A percentile compares a stretch with the other conserved stretches of the same genome.
Evolutionary conservation across 2,329 filamentous ascomycete genomes (phyloP).

Genomic region (Canariomyces notabilis): DNA sequence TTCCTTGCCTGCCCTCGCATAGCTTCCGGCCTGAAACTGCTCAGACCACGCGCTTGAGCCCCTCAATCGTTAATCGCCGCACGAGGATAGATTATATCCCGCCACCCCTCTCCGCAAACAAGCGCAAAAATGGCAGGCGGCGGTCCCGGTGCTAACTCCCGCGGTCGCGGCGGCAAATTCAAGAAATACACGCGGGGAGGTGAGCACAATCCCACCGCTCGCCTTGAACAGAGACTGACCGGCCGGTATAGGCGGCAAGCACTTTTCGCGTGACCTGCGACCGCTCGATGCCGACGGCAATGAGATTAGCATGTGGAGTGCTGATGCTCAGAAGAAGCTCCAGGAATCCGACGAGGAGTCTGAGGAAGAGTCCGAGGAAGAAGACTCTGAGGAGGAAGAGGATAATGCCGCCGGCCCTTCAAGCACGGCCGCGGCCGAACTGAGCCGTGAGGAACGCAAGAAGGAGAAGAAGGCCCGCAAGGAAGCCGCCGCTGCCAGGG

Average conservation of each 20-base stretch:
- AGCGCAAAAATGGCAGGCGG: conserved; percentile 42
- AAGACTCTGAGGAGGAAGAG: conserved; percentile 42
- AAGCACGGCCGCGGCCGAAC: conserved; percentile 33
- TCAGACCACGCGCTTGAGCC: no score
- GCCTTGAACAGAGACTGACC: conserved; percentile 1
- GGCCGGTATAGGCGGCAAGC: conserved; percentile 69
- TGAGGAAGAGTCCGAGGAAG: conserved; percentile 44
- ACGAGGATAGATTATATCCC: no score
- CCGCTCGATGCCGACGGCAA: conserved; percentile 87
- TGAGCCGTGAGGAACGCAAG: conserved; percentile 83
- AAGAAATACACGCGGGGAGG: conserved; percentile 90
- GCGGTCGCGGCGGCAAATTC: conserved; percentile 89
- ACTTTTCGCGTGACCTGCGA: conserved; percentile 87
- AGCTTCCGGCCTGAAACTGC: no score
- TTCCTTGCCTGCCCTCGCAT: no score
- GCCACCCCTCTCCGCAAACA: conserved; percentile 15
- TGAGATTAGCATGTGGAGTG: conserved; percentile 81
- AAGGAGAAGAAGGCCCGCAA: conserved; percentile 87
- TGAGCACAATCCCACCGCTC: conserved; percentile 36
- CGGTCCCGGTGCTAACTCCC: conserved; percentile 46
- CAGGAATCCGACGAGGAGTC: conserved; percentile 44
- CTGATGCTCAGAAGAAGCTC: conserved; percentile 43
- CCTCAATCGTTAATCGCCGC: no score
- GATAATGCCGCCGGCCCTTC: conserved; percentile 47
- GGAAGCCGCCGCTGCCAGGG: conserved; percentile 76